Evolutionary conservation across 2,329 filamentous ascomycete species (phyloP).

Genomic region (Trichophyton benhamiae): DNA sequence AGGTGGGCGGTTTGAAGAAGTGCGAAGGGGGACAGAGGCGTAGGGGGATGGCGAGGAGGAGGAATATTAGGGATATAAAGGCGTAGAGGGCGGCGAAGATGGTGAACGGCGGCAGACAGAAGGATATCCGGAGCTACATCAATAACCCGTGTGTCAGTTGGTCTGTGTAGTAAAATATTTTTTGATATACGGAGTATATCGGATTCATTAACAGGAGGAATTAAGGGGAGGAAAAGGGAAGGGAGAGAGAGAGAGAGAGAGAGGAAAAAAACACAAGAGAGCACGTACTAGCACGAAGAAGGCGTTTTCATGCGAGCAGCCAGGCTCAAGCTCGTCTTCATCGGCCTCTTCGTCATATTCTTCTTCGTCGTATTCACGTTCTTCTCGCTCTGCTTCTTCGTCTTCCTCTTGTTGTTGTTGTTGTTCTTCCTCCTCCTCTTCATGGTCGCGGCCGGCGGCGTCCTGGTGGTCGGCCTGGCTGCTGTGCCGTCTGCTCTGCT

Average conservation of each 20-base stretch:
- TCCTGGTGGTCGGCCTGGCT: not conserved
- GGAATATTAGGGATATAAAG: slow-evolving; percentile 39
- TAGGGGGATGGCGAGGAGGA: slow-evolving; percentile 42
- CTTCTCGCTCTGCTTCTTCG: slow-evolving; percentile 15
- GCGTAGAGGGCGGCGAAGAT: slow-evolving; percentile 44
- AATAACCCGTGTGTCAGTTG: not conserved
- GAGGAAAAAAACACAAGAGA: slow-evolving; percentile 1
- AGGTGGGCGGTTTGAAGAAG: slow-evolving; percentile 31
- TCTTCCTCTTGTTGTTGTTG: slow-evolving; percentile 17
- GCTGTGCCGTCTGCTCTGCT: not conserved
- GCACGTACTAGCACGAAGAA: slow-evolving; percentile 31
- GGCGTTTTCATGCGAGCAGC: slow-evolving; percentile 28
- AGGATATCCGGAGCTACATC: slow-evolving; percentile 20
- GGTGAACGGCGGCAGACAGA: slow-evolving; percentile 42
- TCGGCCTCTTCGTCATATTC: slow-evolving; percentile 14
- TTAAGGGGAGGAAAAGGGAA: not conserved
- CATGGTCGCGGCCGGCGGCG: not conserved
- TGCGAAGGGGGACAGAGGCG: slow-evolving; percentile 38
- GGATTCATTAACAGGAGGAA: not conserved
- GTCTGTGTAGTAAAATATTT: too few relatives aligned
- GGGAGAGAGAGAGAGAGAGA: too few relatives aligned
- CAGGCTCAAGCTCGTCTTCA: slow-evolving; percentile 17
- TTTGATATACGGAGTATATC: too few relatives aligned
- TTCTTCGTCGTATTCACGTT: not conserved
- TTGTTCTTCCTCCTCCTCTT: slow-evolving; percentile 16